Conservation (phyloP, 2,329 filamentous ascomycete genomes). For the Fusarium dimerum region DNA sequence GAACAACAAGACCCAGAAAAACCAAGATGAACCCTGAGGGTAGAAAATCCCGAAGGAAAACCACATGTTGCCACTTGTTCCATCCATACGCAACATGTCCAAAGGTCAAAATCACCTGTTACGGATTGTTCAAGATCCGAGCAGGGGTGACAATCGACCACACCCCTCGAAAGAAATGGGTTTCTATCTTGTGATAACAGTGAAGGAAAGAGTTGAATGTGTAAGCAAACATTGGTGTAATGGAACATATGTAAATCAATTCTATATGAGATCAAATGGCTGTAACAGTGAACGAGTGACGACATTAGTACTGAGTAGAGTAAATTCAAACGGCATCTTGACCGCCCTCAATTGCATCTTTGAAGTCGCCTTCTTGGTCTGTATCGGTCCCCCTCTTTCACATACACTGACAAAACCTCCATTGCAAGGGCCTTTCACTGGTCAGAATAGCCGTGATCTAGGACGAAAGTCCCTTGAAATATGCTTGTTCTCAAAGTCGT, state of each 20-base stretch:
- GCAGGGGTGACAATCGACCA: not conserved
- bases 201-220: too few relatives aligned
- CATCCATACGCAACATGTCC: conserved; percentile 15
- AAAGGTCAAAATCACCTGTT: conserved; percentile 29
- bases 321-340: conserved; percentile 17
- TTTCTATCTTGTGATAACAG: not conserved
- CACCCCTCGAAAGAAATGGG: conserved; percentile 6
- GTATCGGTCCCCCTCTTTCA: conserved; percentile 3
- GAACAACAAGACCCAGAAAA: conserved; percentile 11
- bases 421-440: conserved; percentile 19
- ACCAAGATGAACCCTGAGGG: conserved; percentile 1
- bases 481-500: not conserved
- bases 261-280: conserved; percentile 5
- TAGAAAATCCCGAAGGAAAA: not conserved
- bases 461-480: too few relatives aligned
- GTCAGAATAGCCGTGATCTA: conserved; percentile 2
- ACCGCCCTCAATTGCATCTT: conserved; percentile 19
- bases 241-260: conserved; percentile 10
- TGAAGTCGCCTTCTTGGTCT: not conserved
- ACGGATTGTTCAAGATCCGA: conserved; percentile 15
- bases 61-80: conserved; percentile 17
- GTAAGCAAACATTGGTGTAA: not conserved
- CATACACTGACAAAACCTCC: conserved; percentile 8
- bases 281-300: not conserved
- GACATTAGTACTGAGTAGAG: conserved; percentile 8